phyloP scores from a whole-genome alignment of 768 basidiomycete species.

The Kwoniella sp. region DNA sequence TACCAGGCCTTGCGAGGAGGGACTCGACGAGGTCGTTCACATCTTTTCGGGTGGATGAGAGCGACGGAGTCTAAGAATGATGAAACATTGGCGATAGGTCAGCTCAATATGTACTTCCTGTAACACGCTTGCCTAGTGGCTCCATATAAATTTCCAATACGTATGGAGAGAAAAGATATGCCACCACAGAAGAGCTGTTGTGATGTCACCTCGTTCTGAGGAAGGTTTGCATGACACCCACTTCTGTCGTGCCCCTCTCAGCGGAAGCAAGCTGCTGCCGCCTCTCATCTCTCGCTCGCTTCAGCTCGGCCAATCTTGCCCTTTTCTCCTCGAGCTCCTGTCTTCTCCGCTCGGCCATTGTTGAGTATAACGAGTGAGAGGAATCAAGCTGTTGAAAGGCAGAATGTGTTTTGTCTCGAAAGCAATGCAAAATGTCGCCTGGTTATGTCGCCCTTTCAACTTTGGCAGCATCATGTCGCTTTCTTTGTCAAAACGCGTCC shows the following conservation, averaged over 20 bases:
- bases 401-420: too few species aligned
- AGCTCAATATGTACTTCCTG: neutral
- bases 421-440: too few species aligned
- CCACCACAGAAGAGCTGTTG: too few species aligned
- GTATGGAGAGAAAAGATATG: slow-evolving; percentile 6
- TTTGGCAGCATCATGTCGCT: neutral
- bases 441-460: too few species aligned
- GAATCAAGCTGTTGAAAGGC: neutral
- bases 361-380: neutral
- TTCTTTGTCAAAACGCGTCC: slow-evolving; percentile 5
- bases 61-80: slow-evolving; percentile 46
- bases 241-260: slow-evolving; percentile 41
- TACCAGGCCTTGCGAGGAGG: slow-evolving; percentile 58
- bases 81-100: neutral
- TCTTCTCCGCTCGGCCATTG: slow-evolving; percentile 60
- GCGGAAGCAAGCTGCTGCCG: slow-evolving; percentile 46
- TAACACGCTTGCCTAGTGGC: slow-evolving; percentile 4
- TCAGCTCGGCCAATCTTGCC: slow-evolving; percentile 80
- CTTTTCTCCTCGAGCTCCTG: slow-evolving; percentile 90
- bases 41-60: slow-evolving; percentile 61
- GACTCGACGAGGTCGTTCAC: slow-evolving; percentile 72
- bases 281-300: slow-evolving; percentile 71
- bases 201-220: too few species aligned
- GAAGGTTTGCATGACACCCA: slow-evolving; percentile 20
- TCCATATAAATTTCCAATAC: slow-evolving; percentile 2